Evolutionary conservation across 2,329 filamentous ascomycete genomes (phyloP).

Genomic region (Fusarium sp.): DNA sequence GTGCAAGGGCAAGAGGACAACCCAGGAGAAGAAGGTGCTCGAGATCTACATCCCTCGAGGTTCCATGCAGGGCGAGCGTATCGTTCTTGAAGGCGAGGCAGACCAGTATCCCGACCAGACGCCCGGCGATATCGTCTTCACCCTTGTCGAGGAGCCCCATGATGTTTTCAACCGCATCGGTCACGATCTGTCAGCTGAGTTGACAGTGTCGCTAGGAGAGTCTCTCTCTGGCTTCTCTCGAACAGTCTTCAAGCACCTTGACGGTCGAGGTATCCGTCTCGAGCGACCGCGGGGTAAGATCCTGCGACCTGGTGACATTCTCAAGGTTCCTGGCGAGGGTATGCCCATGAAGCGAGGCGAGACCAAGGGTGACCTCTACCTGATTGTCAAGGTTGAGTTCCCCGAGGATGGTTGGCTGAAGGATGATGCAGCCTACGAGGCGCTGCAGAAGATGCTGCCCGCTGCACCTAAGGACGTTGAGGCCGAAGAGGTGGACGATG

Average conservation of each 20-base stretch:
- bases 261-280: constrained; percentile 90
- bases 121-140: constrained; percentile 94
- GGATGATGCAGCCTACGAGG: constrained; percentile 78
- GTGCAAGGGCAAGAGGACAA: constrained; percentile 93
- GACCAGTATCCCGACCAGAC: constrained; percentile 92
- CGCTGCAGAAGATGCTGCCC: constrained; percentile 83
- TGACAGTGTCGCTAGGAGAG: constrained; percentile 87
- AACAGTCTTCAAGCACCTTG: constrained; percentile 91
- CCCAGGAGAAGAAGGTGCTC: constrained; percentile 91
- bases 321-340: constrained; percentile 90
- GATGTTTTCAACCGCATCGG: constrained; percentile 87
- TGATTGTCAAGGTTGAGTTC: constrained; percentile 89
- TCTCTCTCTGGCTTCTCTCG: constrained; percentile 91
- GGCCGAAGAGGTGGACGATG: constrained; percentile 86
- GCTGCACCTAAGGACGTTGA: constrained; percentile 72
- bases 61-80: constrained; percentile 88
- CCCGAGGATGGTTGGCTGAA: constrained; percentile 88
- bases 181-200: constrained; percentile 84
- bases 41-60: constrained; percentile 97
- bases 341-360: constrained; percentile 96
- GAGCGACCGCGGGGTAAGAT: constrained; percentile 86
- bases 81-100: constrained; percentile 92
- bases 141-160: constrained; percentile 85
- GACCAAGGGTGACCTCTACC: constrained; percentile 86
- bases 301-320: constrained; percentile 84